Evolutionary conservation across 768 basidiomycete species (phyloP), one percentile per base, ranked within the genome.

Genomic region (Tylopilus plumbeoviolaceoides): DNA sequence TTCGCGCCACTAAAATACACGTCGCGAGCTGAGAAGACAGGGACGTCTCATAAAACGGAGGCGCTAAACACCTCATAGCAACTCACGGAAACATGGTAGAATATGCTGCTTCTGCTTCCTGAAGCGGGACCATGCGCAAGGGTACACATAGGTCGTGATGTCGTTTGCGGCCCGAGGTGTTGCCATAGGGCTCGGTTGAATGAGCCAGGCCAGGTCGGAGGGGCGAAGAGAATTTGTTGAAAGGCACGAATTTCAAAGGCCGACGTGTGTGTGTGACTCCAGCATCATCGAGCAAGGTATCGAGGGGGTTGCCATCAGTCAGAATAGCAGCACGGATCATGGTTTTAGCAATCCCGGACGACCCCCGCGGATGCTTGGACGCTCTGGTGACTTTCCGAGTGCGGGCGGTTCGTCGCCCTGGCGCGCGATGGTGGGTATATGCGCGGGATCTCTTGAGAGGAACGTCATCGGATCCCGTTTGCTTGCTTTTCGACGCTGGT

Each of bases 321-420:
- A 69, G 54, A 20, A 69, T 54, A n/a, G 60, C 52, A 11, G 68
- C 67, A n/a, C 67, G 61, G 45, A 57, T 54, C 48, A 69, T 47
- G n/a, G 49, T 40, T 39, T 53, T 50, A 35, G 59, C 51, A 2
- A 60, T 39, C 31, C 54, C 41, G 12, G 51, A 52, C 20, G 50
- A 25, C 30, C 15, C 42, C 21, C 18, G 48, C 14, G 38, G 18
- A 38, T 20, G 47, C 41, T 48, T 50, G 21, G 28, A 18, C 0
- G 18, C 14, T 28, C 47, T 48, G 23, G 4, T 2, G 1, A 31
- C 40, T 21, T 45, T 55, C 20, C 44, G 44, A 18, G 15, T 12
- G 10, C 40, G n/a, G n/a, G 8, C 25, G 12, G 44, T 33, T 50
- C 27, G 52, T 33, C 47, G 47, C 2, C 35, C 43, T 14, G 41